These are phyloP conservation scores for Colletotrichum sublineola DNA, from an alignment of 2,329 filamentous ascomycete genomes.

Conservation along the genomic window DNA sequence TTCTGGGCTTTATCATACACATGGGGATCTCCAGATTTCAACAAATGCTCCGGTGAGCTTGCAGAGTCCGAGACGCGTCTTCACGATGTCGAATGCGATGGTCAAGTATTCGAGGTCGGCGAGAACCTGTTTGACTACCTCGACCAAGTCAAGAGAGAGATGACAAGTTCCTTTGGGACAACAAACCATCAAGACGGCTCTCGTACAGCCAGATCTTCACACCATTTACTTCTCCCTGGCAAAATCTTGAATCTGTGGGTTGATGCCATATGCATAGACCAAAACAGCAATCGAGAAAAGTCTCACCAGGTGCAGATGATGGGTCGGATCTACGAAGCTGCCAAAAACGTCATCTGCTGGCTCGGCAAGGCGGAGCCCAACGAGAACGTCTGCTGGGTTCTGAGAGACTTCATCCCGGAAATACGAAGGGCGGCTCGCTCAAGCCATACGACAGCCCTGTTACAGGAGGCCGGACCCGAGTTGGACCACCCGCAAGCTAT, in stretches of 20 bases:
- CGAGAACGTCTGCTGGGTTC: constrained; percentile 41
- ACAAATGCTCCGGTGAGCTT: background rate
- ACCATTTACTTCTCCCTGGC: background rate
- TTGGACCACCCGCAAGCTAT: constrained; percentile 2
- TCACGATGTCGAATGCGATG: constrained; percentile 11
- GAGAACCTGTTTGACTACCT: constrained; percentile 27
- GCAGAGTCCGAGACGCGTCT: background rate
- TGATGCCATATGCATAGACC: constrained; percentile 45
- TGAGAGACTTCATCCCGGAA: constrained; percentile 9
- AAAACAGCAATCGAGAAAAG: constrained; percentile 38
- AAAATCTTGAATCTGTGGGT: constrained; percentile 37
- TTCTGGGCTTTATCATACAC: constrained; percentile 33
- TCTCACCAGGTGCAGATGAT: constrained; percentile 43
- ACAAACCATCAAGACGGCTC: background rate
- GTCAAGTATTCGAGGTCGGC: background rate
- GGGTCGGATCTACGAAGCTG: constrained; percentile 43
- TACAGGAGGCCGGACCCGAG: constrained; percentile 20
- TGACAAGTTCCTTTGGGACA: background rate
- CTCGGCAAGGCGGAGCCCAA: constrained; percentile 26
- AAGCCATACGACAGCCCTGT: background rate
- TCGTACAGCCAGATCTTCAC: background rate
- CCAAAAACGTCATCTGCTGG: constrained; percentile 23
- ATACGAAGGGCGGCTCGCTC: constrained; percentile 19
- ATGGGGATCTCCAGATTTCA: constrained; percentile 15
- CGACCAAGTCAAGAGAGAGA: constrained; percentile 6